Percentiles rank a stretch among this genome's conserved stretches.
Evolutionary conservation across 345 rosid species (phyloP).

Genomic region (Eucalyptus victrix): DNA sequence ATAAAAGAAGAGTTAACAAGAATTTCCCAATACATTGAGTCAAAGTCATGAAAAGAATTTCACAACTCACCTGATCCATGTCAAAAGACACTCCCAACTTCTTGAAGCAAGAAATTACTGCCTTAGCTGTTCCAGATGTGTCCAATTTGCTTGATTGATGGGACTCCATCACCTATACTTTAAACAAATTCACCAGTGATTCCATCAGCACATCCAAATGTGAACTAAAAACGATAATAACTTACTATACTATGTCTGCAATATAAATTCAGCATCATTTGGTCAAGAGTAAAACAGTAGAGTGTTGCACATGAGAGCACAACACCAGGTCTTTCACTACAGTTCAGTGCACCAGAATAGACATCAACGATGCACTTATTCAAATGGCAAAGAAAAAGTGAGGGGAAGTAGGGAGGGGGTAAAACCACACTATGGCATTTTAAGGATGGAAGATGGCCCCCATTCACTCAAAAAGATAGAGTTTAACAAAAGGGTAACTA

Average conservation of each 20-base stretch:
- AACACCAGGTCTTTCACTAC: not conserved
- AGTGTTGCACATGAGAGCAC: not conserved
- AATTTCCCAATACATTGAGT: not conserved
- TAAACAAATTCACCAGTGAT: not conserved
- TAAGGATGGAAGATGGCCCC: not conserved
- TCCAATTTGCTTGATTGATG: constrained; percentile 90
- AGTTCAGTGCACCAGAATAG: not conserved
- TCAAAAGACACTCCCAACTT: constrained; percentile 81
- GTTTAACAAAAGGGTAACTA: not conserved
- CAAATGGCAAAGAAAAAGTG: not conserved
- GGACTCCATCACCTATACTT: constrained; percentile 82
- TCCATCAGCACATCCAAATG: not conserved
- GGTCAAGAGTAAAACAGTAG: not conserved
- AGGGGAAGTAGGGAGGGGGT: not conserved
- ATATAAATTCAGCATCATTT: not conserved
- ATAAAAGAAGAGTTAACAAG: too few relatives aligned
- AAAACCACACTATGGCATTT: not conserved
- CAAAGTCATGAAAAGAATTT: not conserved
- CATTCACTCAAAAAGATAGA: not conserved
- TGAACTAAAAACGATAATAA: not conserved
- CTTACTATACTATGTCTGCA: not conserved
- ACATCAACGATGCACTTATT: not conserved
- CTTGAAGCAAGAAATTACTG: constrained; percentile 88
- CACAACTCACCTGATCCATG: constrained; percentile 45
- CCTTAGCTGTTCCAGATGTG: constrained; percentile 94